These are phyloP conservation scores for Syncephalis plumigaleata DNA, from an alignment of 371 early-diverging fungal genomes.

Conservation along the genomic window DNA sequence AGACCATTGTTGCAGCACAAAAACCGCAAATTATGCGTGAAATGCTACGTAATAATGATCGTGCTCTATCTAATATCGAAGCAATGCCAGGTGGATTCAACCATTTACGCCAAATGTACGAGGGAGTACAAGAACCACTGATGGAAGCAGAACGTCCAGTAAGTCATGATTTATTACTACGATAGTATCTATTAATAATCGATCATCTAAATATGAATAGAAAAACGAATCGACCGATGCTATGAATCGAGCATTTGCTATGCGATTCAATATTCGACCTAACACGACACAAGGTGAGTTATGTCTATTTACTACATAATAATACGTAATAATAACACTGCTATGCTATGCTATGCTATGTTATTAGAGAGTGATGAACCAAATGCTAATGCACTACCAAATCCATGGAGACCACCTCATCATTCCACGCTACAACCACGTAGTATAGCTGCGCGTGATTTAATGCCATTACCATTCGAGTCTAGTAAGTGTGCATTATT, in stretches of 20 bases:
- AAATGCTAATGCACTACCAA: conserved; percentile 67
- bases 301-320: no score
- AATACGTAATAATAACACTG: conserved; percentile 1
- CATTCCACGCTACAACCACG: neutral
- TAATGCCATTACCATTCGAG: neutral
- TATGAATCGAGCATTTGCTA: conserved; percentile 44
- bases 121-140: conserved; percentile 53
- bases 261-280: conserved; percentile 14
- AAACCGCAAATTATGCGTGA: conserved; percentile 71
- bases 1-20: conserved; percentile 16
- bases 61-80: conserved; percentile 73
- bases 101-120: conserved; percentile 62
- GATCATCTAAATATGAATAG: conserved; percentile 6
- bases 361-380: conserved; percentile 24
- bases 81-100: conserved; percentile 73
- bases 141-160: conserved; percentile 22
- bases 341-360: neutral
- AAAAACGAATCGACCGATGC: conserved; percentile 29
- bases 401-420: conserved; percentile 53
- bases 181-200: conserved; percentile 2
- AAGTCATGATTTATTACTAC: neutral
- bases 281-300: neutral
- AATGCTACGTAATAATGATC: conserved; percentile 68
- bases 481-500: neutral
- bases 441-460: neutral